phyloP scores from a whole-genome alignment of 2,329 filamentous ascomycete genomes.

The Coleophoma crateriformis region DNA sequence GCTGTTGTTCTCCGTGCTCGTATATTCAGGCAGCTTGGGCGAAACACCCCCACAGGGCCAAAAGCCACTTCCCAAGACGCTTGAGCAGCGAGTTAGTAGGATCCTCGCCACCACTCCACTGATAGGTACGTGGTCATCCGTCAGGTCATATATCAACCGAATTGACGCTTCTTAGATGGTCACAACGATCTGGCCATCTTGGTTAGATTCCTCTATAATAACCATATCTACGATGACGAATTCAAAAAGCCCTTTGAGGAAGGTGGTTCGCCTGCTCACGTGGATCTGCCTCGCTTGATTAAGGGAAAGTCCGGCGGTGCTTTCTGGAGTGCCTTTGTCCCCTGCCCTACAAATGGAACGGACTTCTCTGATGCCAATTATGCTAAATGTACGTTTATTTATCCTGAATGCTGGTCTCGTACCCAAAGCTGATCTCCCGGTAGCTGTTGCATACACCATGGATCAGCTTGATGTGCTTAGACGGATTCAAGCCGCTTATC shows the following conservation, averaged over 20 bases:
- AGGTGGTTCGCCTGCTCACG: constrained; percentile 63
- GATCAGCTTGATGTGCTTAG: constrained; percentile 71
- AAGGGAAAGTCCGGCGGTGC: constrained; percentile 71
- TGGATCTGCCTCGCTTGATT: constrained; percentile 72
- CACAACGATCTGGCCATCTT: constrained; percentile 83
- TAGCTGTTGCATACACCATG: constrained; percentile 61
- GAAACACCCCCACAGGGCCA: constrained; percentile 2
- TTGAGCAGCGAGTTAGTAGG: constrained; percentile 31
- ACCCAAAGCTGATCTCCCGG: not conserved
- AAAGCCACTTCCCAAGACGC: constrained; percentile 13
- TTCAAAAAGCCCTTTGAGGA: constrained; percentile 73
- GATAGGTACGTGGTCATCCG: constrained; percentile 31
- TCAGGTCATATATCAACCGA: not conserved
- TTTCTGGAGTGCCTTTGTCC: constrained; percentile 88
- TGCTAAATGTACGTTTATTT: constrained; percentile 47
- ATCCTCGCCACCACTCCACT: constrained; percentile 41
- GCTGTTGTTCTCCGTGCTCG: too few relatives aligned
- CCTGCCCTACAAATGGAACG: constrained; percentile 66
- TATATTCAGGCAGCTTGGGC: not conserved
- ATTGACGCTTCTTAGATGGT: constrained; percentile 54
- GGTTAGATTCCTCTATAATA: constrained; percentile 61
- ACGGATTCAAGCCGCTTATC: constrained; percentile 58
- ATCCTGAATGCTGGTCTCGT: not conserved
- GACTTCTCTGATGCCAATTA: constrained; percentile 74
- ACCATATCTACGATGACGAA: constrained; percentile 69